Percentiles rank a stretch among this genome's conserved stretches.
Evolutionary conservation across 2,329 filamentous ascomycete species (phyloP).

Genomic region (Diaporthe sp.): DNA sequence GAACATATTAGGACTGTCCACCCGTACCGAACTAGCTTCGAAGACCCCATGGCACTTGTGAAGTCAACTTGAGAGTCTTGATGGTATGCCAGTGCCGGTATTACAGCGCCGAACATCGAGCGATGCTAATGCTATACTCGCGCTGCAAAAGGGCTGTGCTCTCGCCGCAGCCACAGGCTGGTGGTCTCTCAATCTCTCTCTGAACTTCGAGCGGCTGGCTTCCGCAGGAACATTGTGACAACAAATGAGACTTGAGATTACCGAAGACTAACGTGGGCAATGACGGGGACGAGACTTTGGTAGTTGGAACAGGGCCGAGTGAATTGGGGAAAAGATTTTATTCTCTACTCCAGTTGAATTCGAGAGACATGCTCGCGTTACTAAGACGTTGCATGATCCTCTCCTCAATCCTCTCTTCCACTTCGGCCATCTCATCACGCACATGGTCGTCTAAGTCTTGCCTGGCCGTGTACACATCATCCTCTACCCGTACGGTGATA

Average conservation of each 20-base stretch:
- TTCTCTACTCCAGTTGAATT: background rate
- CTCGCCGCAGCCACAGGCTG: too few relatives aligned
- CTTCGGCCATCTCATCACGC: background rate
- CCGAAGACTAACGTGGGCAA: too few relatives aligned
- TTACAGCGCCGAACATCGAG: too few relatives aligned
- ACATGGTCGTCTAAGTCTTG: background rate
- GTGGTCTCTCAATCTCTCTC: too few relatives aligned
- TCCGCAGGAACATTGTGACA: too few relatives aligned
- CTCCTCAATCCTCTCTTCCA: background rate
- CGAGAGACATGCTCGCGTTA: background rate
- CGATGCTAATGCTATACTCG: too few relatives aligned
- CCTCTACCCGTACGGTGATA: background rate
- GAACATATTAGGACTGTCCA: background rate
- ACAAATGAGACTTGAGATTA: too few relatives aligned
- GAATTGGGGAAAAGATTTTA: background rate
- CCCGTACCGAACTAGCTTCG: background rate
- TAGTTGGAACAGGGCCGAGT: too few relatives aligned
- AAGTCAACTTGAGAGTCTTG: background rate
- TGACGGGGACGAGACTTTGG: too few relatives aligned
- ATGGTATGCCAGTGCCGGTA: background rate
- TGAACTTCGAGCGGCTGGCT: too few relatives aligned
- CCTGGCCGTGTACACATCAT: background rate
- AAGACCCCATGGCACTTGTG: background rate
- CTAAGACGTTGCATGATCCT: background rate
- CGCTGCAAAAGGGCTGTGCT: too few relatives aligned